Base-by-base conservation (phyloP, 192 early-diverging fungal species). In the Podila horticola region DNA sequence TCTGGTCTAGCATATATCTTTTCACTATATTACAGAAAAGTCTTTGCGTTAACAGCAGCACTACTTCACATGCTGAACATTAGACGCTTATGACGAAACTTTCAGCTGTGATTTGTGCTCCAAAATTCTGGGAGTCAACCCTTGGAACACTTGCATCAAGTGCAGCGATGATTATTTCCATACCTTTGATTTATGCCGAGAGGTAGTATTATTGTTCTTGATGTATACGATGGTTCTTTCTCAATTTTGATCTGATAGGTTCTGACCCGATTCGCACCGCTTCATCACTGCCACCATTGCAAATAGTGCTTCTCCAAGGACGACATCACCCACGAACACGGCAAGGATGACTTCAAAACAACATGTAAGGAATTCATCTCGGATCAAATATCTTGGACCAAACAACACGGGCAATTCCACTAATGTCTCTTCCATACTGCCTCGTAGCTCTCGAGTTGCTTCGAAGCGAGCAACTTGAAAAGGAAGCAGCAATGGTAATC, bases 71-170 rank as follows among this genome's bases (percentile, higher is more conserved):
- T 22, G 19, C 15, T 61, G 20, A 19, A 48, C 38, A 24, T 38
- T 49, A 87, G 89, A 90, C 68, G 75, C 82, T 10, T 93, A 94
- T 67, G 89, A 90, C 45, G 92, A 95, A 17, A 75, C 84, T 8
- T 94, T 90, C 67, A 85, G 83, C n/a, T 94, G 93, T 76, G 93
- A 94, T 72, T 83, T 72, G 4, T 94, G 93, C 81, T 74, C 67
- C 9, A 86, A 87, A 41, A 72, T 86, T 12, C 72, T 92, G 59
- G 86, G 86, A 5, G 82, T 90, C 5, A 86, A 92, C 50, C 72
- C 74, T 33, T 94, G 93, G 93, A 86, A 85, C 64, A 88, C 87
- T 0, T 94, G 93, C 59, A 55, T 84, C 36, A 84, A 85, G 49
- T 93, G 92, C 62, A 91, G 84, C 52, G 66, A 81, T 0, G 83